Percentiles rank a stretch among this genome's conserved stretches.
phyloP scores from a whole-genome alignment of 352 stramenopile genomes.

The Achlya hypogyna region DNA sequence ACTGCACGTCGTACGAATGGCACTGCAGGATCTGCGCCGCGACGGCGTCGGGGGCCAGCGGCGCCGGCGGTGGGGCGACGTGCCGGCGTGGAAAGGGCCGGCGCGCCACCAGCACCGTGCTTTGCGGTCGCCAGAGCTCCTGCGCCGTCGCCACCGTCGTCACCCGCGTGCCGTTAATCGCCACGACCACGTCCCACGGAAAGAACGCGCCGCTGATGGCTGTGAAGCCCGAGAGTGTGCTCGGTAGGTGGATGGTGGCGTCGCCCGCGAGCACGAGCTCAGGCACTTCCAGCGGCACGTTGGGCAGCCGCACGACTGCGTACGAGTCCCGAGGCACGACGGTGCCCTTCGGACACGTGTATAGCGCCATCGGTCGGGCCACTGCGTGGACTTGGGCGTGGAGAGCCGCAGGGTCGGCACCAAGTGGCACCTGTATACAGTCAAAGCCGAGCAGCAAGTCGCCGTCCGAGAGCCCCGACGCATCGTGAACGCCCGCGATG shows the following conservation, averaged over 20 bases:
- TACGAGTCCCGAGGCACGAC: not conserved
- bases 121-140: conserved; percentile 6
- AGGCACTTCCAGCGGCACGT: not conserved
- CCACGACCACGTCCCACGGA: conserved; percentile 8
- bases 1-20: conserved; percentile 42
- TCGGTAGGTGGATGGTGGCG: not conserved
- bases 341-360: not conserved
- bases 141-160: not conserved
- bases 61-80: not conserved
- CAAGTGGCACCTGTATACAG: not conserved
- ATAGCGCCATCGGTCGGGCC: not conserved
- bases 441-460: not conserved
- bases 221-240: not conserved
- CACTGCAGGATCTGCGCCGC: not conserved
- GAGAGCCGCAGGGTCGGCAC: not conserved
- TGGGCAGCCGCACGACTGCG: not conserved
- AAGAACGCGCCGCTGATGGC: not conserved
- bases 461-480: not conserved
- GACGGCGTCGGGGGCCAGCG: not conserved
- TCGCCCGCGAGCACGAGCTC: not conserved
- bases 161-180: conserved; percentile 10
- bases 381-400: not conserved
- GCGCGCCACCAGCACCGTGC: not conserved
- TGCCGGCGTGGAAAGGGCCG: not conserved
- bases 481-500: not conserved